These are phyloP conservation scores for Marvania coccoides DNA, from an alignment of 139 green algal genomes.

Conservation along the genomic window DNA sequence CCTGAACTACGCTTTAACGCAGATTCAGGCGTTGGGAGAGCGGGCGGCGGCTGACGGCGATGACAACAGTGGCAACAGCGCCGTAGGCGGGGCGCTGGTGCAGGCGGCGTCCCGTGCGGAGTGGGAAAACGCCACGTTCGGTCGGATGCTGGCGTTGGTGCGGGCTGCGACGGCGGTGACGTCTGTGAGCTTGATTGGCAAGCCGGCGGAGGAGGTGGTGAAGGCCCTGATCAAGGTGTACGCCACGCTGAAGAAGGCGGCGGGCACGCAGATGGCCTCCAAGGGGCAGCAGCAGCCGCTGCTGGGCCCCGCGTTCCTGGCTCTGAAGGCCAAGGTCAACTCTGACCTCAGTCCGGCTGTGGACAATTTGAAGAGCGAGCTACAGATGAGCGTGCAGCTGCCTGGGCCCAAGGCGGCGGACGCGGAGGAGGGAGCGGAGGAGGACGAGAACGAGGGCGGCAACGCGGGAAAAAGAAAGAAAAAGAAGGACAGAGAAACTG, in stretches of 20 bases:
- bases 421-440: neutral
- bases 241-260: neutral
- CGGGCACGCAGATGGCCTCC: neutral
- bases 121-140: neutral
- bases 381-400: neutral
- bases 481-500: too few species aligned
- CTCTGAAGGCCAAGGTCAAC: constrained; percentile 29
- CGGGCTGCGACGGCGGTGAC: neutral
- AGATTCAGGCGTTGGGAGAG: neutral
- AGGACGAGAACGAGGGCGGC: constrained; percentile 5
- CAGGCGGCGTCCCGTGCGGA: neutral
- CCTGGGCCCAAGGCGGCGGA: neutral
- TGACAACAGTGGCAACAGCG: neutral
- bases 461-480: too few species aligned
- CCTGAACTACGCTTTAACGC: neutral
- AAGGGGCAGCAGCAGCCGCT: neutral
- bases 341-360: constrained; percentile 20
- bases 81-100: neutral
- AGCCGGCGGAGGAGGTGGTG: neutral
- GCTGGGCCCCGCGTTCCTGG: constrained; percentile 7
- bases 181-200: neutral
- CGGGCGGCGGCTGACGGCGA: neutral
- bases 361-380: constrained; percentile 30
- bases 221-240: neutral
- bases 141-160: neutral